Base-by-base conservation (phyloP, 768 basidiomycete species). In the Mycena rosella region DNA sequence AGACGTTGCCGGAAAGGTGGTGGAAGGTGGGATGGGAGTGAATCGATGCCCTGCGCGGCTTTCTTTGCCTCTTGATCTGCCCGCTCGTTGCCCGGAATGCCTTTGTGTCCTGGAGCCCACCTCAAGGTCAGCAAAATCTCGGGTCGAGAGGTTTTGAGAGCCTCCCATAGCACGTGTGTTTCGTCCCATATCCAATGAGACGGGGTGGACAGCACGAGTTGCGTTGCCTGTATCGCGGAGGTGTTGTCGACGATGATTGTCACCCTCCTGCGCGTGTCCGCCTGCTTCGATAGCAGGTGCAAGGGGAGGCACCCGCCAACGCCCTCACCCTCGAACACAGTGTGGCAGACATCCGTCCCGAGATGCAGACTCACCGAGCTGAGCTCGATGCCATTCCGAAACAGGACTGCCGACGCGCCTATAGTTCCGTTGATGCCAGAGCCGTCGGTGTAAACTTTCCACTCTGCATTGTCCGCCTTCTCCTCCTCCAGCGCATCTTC, bases 271-370 rank as follows among this genome's bases (percentile, higher is more conserved):
- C 32, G 32, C 32, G 13, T 13, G 32, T 13, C 32, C 13, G 32
- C 7, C 32, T 34, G 32, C 32, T 13, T 29, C 42, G n/a, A n/a
- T 1, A 73, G 20, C 2, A 76, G 30, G 4, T 73, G 60, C 14
- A 67, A 15, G 3, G 63, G 74, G 17, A 75, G 18, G 0, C 65
- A 18, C 1, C 71, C 56, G 1, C 76, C 76, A 0, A 76, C 65
- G 2, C 63, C 63, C 42, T 79, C 77, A 9, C 67, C 72, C 32
- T 77, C 74, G 34, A 70, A 76, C 0, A 75, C 74, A 3, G 74
- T 74, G 58, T 78, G 75, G 1, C 52, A 24, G 20, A 74, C 15
- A 0, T 34, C 22, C 9, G 26, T 30, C 2, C 49, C 53, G 20
- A n/a, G 17, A 3, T 32, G 7, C 10, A 34, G 7, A 6, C 32